Percentiles rank a stretch among this genome's conserved stretches.
phyloP scores from a whole-genome alignment of 768 basidiomycete species.

The Suillus luteus region DNA sequence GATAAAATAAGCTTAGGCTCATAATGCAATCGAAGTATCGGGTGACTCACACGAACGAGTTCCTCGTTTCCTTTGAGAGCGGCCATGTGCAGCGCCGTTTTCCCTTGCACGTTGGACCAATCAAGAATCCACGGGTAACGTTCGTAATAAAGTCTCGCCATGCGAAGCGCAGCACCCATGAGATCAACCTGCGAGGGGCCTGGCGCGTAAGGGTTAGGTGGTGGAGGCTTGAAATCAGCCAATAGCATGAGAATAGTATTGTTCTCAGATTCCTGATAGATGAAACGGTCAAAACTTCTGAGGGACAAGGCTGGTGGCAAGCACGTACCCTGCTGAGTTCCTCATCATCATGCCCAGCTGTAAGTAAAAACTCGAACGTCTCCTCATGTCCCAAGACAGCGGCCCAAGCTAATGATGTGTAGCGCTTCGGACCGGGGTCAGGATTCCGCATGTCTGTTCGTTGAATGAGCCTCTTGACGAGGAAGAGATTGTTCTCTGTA shows the following conservation, averaged over 20 bases:
- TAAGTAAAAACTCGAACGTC: constrained; percentile 88
- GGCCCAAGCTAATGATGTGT: constrained; percentile 91
- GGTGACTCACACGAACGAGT: constrained; percentile 71
- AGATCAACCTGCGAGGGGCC: constrained; percentile 57
- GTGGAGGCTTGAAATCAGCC: constrained; percentile 72
- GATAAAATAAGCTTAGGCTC: constrained; percentile 21
- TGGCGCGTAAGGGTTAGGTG: constrained; percentile 47
- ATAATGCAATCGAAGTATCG: constrained; percentile 14
- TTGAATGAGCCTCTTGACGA: constrained; percentile 86
- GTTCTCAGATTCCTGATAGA: constrained; percentile 79
- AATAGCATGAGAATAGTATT: constrained; percentile 93
- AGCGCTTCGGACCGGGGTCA: constrained; percentile 71
- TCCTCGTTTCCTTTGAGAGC: constrained; percentile 89
- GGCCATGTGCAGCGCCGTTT: constrained; percentile 87
- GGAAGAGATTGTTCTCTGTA: constrained; percentile 91
- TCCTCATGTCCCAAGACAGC: constrained; percentile 88
- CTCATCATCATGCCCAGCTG: constrained; percentile 88
- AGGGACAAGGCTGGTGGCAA: constrained; percentile 10
- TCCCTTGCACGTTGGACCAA: constrained; percentile 90
- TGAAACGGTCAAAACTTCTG: constrained; percentile 21
- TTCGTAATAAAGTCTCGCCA: constrained; percentile 86
- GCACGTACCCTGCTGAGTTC: constrained; percentile 82
- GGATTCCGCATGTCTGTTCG: constrained; percentile 90
- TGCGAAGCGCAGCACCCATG: constrained; percentile 74
- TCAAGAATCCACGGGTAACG: constrained; percentile 86